Conservation (phyloP, 192 early-diverging fungal genomes). For the Coemansia sp. region DNA sequence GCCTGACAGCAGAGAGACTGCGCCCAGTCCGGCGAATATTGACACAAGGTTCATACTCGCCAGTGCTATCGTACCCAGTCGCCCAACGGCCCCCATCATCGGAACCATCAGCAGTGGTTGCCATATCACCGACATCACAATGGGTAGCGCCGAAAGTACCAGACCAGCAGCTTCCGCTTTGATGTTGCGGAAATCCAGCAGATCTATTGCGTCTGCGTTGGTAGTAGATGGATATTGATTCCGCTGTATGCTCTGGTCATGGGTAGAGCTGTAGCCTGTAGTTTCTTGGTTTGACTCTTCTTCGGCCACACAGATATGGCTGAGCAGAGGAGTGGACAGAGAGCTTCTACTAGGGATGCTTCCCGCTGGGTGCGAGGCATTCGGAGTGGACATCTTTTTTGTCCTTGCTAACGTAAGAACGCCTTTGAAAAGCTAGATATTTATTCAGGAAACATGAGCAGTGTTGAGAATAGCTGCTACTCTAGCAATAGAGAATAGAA, state of each 20-base stretch:
- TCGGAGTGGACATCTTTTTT: background rate
- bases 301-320: background rate
- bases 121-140: conserved; percentile 35
- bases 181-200: conserved; percentile 11
- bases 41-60: conserved; percentile 69
- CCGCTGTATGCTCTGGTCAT: background rate
- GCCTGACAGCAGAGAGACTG: conserved; percentile 65
- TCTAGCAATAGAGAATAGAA: too few relatives aligned
- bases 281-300: background rate
- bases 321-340: conserved; percentile 2
- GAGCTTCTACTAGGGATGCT: background rate
- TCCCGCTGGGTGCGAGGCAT: background rate
- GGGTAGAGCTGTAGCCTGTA: conserved; percentile 1
- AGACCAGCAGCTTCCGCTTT: conserved; percentile 21
- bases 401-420: too few relatives aligned
- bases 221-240: background rate
- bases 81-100: conserved; percentile 56
- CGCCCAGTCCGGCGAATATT: conserved; percentile 69
- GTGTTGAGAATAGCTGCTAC: too few relatives aligned
- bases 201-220: background rate
- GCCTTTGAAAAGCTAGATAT: too few relatives aligned
- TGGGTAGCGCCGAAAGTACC: conserved; percentile 30
- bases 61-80: conserved; percentile 60
- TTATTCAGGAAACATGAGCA: too few relatives aligned
- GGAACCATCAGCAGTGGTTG: conserved; percentile 40